A percentile compares a stretch with the other conserved stretches of the same genome.
Evolutionary conservation across 345 rosid species (phyloP).

Genomic region (Linum usitatissimum): DNA sequence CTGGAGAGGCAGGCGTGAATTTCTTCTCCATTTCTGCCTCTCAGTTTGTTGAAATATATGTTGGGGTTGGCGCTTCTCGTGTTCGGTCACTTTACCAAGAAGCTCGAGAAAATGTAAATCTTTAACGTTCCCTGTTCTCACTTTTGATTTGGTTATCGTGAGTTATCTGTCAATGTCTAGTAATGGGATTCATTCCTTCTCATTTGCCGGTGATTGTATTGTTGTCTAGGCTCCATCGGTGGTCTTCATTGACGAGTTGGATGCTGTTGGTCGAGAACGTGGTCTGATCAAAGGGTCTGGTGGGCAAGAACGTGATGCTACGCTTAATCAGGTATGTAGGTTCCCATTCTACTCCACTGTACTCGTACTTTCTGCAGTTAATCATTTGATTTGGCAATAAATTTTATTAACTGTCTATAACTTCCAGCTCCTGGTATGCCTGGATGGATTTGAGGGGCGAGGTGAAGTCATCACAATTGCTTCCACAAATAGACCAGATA

Average conservation of each 20-base stretch:
- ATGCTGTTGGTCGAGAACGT: conserved; percentile 96
- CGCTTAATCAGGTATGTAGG: conserved; percentile 78
- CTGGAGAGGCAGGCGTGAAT: conserved; percentile 95
- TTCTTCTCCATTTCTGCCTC: conserved; percentile 97
- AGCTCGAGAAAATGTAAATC: conserved; percentile 65
- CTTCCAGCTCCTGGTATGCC: conserved; percentile 73
- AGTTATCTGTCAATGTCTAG: neutral
- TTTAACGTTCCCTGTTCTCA: conserved; percentile 8
- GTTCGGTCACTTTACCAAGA: conserved; percentile 89
- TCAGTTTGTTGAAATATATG: conserved; percentile 93
- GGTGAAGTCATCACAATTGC: conserved; percentile 93
- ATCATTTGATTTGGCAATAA: conserved; percentile 1
- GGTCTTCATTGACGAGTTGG: conserved; percentile 86
- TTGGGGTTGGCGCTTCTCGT: conserved; percentile 94
- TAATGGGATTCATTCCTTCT: neutral
- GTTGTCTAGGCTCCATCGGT: conserved; percentile 73
- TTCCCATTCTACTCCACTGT: neutral
- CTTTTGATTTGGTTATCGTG: conserved; percentile 4
- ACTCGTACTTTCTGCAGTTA: conserved; percentile 3
- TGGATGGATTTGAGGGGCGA: conserved; percentile 98
- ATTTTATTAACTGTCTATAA: conserved; percentile 2
- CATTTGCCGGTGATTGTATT: neutral
- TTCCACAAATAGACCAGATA: conserved; percentile 91
- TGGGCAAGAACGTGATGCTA: conserved; percentile 97
- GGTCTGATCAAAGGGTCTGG: conserved; percentile 94